These are phyloP conservation scores for Daldinia grandis DNA, from an alignment of 495 filamentous ascomycete genomes.

Conservation along the genomic window DNA sequence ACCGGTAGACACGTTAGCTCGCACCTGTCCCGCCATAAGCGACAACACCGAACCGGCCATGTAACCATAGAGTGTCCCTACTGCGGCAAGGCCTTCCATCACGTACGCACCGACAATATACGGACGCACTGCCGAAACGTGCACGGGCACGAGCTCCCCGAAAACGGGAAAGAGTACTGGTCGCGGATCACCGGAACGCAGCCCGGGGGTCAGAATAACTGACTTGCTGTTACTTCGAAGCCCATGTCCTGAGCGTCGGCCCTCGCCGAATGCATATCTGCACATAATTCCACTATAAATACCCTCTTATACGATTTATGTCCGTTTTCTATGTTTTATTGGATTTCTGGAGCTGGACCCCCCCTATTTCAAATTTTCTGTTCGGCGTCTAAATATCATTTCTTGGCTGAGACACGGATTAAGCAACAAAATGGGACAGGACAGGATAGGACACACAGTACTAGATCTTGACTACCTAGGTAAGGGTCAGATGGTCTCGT, in stretches of 20 bases:
- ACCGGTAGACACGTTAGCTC: constrained; percentile 16
- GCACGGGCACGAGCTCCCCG: constrained; percentile 7
- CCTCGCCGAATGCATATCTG: background rate
- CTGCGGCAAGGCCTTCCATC: constrained; percentile 20
- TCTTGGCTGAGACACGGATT: background rate
- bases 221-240: background rate
- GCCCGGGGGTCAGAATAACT: background rate
- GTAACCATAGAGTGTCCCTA: background rate
- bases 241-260: too few relatives aligned
- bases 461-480: constrained; percentile 19
- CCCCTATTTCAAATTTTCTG: background rate
- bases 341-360: too few relatives aligned
- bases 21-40: constrained; percentile 32
- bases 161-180: constrained; percentile 25
- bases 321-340: background rate
- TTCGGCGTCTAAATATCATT: background rate
- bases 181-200: background rate
- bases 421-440: background rate
- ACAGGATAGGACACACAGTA: constrained; percentile 26
- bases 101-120: constrained; percentile 32
- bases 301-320: constrained; percentile 7
- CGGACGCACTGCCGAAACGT: constrained; percentile 19
- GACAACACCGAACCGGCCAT: background rate
- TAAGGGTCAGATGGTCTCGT: background rate
- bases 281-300: constrained; percentile 4